Base-by-base conservation (phyloP, 2,329 filamentous ascomycete genomes). In the Phyllosticta capitalensis region DNA sequence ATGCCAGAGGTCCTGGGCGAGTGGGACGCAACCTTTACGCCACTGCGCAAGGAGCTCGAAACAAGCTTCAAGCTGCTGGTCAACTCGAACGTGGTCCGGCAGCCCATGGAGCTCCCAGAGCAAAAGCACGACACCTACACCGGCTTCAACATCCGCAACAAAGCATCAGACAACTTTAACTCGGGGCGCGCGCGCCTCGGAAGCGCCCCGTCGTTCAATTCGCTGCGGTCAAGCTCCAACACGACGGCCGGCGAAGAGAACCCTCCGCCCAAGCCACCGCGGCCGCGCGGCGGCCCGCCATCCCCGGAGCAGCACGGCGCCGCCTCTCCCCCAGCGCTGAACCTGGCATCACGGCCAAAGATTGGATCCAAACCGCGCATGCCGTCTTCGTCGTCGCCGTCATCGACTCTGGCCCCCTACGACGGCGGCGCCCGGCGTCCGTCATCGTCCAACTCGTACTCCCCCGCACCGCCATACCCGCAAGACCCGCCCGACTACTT, bases 1-100 rank as follows among this genome's bases (percentile, higher is more conserved):
- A 86, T 91, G 77, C 83, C 86, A 24, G 82, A 88, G 55, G 83
- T 94, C 5, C 78, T 91, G 60, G 77, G 81, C 5, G 73, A 78
- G 51, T 94, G 87, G 84, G 81, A 87, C 55, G 72, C 74, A 2
- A 79, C 79, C 61, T 89, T 86, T 68, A 80, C 81, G 30, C 81
- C 85, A 0, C 74, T 85, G 54, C 85, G 87, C 63, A 77, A 81
- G 61, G 81, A 91, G 64, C 73, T 87, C 50, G 89, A 94, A 72
- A 76, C 77, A 2, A 72, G 72, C 21, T 79, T 92, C 61, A 75
- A 74, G 26, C 80, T 83, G 58, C 78, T 95, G 56, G 79, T 83
- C 24, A 80, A 81, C 28, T 88, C 88, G 49, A 91, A 87, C 69
- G 82, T 84, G 2, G 76, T 86, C 17, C 80, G 84, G 51, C 77